Evolutionary conservation across 1,139 yeast species (phyloP).

Genomic region (Candida buenavistaensis): DNA sequence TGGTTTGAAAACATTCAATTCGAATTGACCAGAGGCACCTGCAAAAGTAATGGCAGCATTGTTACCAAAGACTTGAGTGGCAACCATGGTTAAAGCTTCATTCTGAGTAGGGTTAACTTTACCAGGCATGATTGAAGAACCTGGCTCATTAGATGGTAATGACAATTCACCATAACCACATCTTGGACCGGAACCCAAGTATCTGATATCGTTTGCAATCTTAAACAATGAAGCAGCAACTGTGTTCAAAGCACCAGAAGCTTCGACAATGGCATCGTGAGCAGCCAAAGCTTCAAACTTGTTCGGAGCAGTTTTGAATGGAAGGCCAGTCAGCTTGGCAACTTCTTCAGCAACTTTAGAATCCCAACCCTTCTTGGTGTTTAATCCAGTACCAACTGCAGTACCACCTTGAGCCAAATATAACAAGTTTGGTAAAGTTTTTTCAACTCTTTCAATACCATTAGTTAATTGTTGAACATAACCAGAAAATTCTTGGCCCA

Average conservation of each 20-base stretch:
- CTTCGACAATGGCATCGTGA: constrained; percentile 96
- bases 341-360: constrained; percentile 79
- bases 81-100: constrained; percentile 98
- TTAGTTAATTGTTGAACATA: constrained; percentile 90
- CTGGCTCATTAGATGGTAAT: constrained; percentile 98
- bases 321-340: constrained; percentile 79
- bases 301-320: constrained; percentile 94
- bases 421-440: constrained; percentile 70
- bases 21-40: constrained; percentile 98
- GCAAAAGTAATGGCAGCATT: constrained; percentile 92
- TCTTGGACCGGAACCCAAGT: constrained; percentile 98
- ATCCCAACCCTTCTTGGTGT: constrained; percentile 90
- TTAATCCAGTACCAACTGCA: constrained; percentile 97
- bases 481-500: constrained; percentile 98
- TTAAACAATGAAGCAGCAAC: constrained; percentile 91
- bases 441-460: constrained; percentile 86
- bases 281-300: constrained; percentile 99
- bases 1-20: constrained; percentile 97
- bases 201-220: constrained; percentile 96
- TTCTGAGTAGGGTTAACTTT: constrained; percentile 99
- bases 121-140: constrained; percentile 99
- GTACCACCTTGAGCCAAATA: constrained; percentile 98
- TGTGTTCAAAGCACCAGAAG: constrained; percentile 95
- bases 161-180: constrained; percentile 97
- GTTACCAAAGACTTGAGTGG: constrained; percentile 97